Base-by-base conservation (phyloP, 305 asterid species). In the Fraxinus nigra region DNA sequence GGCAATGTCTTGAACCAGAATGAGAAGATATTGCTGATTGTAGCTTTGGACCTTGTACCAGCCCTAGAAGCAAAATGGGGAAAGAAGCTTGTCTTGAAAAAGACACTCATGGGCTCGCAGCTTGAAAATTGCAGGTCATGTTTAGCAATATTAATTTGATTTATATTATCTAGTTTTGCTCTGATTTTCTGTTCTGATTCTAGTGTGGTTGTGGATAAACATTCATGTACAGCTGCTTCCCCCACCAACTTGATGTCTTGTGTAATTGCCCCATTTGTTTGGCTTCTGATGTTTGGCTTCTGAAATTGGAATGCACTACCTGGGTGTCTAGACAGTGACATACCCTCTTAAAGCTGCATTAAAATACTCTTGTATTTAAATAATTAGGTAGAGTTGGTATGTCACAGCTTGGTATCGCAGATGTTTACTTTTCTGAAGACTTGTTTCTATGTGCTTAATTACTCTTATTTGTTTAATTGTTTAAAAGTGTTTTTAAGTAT, bases 1-100 rank as follows among this genome's bases (percentile, higher is more conserved):
- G 97, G 99, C 67, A 91, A 87, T 84, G 79, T 91, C 82, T 86
- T 94, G 89, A 91, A 90, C 84, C 92, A 88, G 79, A 76, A 78
- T 16, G 84, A 79, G 81, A 91, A 87, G 75, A 86, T 87, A 78
- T 86, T 85, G 89, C 86, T 94, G 80, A 85, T 96, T 85, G 96
- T 93, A 54, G 99, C 92, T 77, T 84, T 87, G 83, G 99, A 96
- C 83, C 99, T 94, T 82, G 93, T 93, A 73, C 88, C 97, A 78
- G 86, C 94, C 73, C 90, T 96, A 76, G 99, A 96, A 91, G 92
- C 91, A 87, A 96, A 94, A 88, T 96, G 97, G 98, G 94, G 93
- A 32, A 40, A 86, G 84, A 91, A 96, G 87, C 98, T 96, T 79
- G 78, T 80, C 73, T 89, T 96, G 79, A 94, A 94, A 92, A 83